Conservation (phyloP, 371 early-diverging fungal genomes). For the Saksenaea vasiformis region DNA sequence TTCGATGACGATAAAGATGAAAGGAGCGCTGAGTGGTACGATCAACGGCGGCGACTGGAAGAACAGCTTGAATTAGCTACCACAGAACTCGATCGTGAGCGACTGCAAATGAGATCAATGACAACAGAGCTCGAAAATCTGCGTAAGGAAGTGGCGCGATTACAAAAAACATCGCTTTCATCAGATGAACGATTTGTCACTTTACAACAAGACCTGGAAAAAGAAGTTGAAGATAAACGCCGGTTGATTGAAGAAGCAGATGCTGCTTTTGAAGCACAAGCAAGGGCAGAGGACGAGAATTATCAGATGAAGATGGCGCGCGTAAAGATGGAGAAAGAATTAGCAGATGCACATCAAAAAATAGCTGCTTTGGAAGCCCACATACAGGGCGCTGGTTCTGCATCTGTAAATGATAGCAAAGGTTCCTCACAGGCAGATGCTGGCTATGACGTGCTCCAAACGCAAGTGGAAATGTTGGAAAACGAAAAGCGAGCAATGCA, state of each 20-base stretch:
- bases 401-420: not conserved
- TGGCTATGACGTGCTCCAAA: not conserved
- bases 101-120: constrained; percentile 15
- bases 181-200: constrained; percentile 25
- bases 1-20: constrained; percentile 21
- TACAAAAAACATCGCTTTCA: constrained; percentile 13
- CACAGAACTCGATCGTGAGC: constrained; percentile 32
- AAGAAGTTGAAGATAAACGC: constrained; percentile 39
- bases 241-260: constrained; percentile 46
- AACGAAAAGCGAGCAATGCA: constrained; percentile 46
- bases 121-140: constrained; percentile 22
- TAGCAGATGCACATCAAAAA: constrained; percentile 12
- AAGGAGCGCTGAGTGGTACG: constrained; percentile 18
- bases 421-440: not conserved
- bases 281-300: constrained; percentile 39
- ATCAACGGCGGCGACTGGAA: constrained; percentile 42
- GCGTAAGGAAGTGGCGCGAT: constrained; percentile 18
- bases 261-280: constrained; percentile 42
- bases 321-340: constrained; percentile 25
- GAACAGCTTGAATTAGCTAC: constrained; percentile 43
- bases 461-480: not conserved
- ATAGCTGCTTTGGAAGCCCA: not conserved
- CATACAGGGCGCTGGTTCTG: not conserved
- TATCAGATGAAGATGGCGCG: constrained; percentile 37
- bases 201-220: constrained; percentile 33